A percentile compares a stretch with the other conserved stretches of the same genome.
phyloP scores from a whole-genome alignment of 108 stramenopile species.

The Fragilaria radians region DNA sequence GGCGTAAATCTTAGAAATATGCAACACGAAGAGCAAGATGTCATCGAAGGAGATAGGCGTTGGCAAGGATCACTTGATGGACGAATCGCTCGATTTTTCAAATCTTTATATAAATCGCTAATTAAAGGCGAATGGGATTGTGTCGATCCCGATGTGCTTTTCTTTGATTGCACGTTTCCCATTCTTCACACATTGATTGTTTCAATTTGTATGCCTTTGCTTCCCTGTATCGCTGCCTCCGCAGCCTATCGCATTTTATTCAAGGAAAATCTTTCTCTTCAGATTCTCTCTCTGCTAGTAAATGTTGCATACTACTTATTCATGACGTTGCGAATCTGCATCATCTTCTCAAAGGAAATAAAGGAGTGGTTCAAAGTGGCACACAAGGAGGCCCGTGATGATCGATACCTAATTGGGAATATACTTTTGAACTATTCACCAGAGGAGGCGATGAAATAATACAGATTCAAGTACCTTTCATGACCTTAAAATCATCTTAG shows the following conservation, averaged over 20 bases:
- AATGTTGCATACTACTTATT: not conserved
- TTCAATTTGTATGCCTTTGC: not conserved
- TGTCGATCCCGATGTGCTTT: slow-evolving; percentile 42
- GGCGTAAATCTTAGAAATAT: slow-evolving; percentile 18
- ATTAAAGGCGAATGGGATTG: slow-evolving; percentile 70
- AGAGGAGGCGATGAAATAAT: not conserved
- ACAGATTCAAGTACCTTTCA: not conserved
- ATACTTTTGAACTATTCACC: slow-evolving; percentile 58
- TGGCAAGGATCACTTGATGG: slow-evolving; percentile 69
- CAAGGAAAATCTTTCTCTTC: not conserved
- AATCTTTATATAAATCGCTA: slow-evolving; percentile 26
- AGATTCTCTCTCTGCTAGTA: not conserved
- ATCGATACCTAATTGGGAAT: slow-evolving; percentile 76
- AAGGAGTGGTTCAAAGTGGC: slow-evolving; percentile 63
- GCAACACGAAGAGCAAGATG: slow-evolving; percentile 5
- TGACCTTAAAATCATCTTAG: too few species aligned
- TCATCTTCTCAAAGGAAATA: slow-evolving; percentile 9
- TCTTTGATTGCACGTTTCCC: slow-evolving; percentile 55
- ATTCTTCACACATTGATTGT: slow-evolving; percentile 11
- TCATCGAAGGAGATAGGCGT: not conserved
- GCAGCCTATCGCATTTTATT: too few species aligned
- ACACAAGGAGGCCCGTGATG: slow-evolving; percentile 78
- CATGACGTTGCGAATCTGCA: not conserved
- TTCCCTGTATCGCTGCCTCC: not conserved
- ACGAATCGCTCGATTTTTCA: slow-evolving; percentile 45